Conservation (phyloP, 129 eudicot genomes). For the Artemisia argyi region DNA sequence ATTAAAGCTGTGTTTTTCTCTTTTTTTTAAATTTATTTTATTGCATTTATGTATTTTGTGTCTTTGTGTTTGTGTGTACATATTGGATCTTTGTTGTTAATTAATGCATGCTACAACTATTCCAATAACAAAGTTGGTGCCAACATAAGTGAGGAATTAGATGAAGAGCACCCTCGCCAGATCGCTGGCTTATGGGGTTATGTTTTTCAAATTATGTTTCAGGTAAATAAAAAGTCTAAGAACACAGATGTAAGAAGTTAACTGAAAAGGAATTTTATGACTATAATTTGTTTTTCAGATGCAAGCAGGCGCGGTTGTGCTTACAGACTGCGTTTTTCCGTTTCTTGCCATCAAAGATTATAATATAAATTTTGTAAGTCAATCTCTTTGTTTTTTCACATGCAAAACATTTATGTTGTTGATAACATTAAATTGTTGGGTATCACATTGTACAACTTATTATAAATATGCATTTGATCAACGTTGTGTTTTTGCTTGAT, state of each 20-base stretch:
- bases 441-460: constrained; percentile 52
- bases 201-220: constrained; percentile 77
- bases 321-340: constrained; percentile 91
- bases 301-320: constrained; percentile 97
- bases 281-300: constrained; percentile 41
- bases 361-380: constrained; percentile 79
- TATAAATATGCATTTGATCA: constrained; percentile 83
- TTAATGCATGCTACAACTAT: constrained; percentile 65
- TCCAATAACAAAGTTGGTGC: constrained; percentile 47
- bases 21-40: neutral
- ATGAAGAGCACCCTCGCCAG: constrained; percentile 54
- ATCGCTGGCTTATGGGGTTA: constrained; percentile 83
- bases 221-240: constrained; percentile 46
- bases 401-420: neutral
- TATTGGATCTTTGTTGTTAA: constrained; percentile 78
- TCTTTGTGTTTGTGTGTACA: constrained; percentile 26
- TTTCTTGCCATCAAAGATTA: constrained; percentile 77
- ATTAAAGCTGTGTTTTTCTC: constrained; percentile 6
- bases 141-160: constrained; percentile 43
- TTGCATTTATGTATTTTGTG: constrained; percentile 18
- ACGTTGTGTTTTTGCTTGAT: constrained; percentile 78
- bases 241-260: neutral
- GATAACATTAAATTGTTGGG: neutral
- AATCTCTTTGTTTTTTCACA: neutral
- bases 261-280: neutral